A percentile compares a stretch with the other conserved stretches of the same genome.
Evolutionary conservation across 495 filamentous ascomycete genomes (phyloP).

Genomic region (Terfezia claveryi): DNA sequence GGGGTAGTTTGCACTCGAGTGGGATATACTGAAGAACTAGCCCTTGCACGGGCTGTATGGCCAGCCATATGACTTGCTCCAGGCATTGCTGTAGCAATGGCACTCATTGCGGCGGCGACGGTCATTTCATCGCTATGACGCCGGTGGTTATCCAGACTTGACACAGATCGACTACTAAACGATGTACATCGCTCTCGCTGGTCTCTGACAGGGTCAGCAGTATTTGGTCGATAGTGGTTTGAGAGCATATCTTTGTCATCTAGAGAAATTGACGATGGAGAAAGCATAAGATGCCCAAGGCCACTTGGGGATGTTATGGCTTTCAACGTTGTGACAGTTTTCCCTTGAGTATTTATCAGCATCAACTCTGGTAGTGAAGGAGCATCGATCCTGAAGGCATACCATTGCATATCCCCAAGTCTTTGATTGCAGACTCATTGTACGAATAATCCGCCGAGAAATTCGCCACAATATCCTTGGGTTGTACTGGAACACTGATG

Average conservation of each 20-base stretch:
- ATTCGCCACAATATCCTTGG: conserved; percentile 41
- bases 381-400: background rate
- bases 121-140: background rate
- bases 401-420: conserved; percentile 26
- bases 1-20: background rate
- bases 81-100: background rate
- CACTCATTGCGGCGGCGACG: background rate
- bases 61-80: background rate
- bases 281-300: too few relatives aligned
- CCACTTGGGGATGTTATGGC: background rate
- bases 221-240: background rate
- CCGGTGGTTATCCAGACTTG: background rate
- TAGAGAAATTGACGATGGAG: too few relatives aligned
- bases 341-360: background rate
- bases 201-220: background rate
- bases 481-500: conserved; percentile 36
- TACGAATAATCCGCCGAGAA: conserved; percentile 53
- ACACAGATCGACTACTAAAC: background rate
- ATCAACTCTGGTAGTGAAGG: too few relatives aligned
- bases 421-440: conserved; percentile 30
- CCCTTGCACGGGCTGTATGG: background rate
- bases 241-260: background rate
- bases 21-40: background rate
- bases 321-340: background rate
- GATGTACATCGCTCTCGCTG: background rate